These are phyloP conservation scores for Thuja plicata DNA, from an alignment of 83 land plant genomes.

Conservation along the genomic window DNA sequence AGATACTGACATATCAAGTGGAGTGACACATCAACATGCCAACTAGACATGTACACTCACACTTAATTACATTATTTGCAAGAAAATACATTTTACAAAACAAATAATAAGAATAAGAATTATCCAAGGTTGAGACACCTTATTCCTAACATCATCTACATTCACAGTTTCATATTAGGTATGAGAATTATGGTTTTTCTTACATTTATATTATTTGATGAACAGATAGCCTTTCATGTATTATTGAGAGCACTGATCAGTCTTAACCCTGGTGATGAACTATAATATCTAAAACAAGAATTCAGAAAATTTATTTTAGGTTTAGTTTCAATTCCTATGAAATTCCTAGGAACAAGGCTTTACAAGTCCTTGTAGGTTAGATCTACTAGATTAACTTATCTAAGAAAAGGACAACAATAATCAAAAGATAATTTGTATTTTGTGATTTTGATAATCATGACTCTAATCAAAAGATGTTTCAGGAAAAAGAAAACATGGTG, in stretches of 20 bases:
- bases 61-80: too few species aligned
- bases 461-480: constrained; percentile 2
- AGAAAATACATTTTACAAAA: too few species aligned
- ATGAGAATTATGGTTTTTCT: background rate
- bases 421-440: background rate
- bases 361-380: constrained; percentile 62
- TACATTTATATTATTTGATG: background rate
- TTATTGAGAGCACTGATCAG: constrained; percentile 53
- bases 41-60: too few species aligned
- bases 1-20: too few species aligned
- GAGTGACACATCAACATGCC: too few species aligned
- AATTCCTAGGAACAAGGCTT: constrained; percentile 50
- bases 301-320: constrained; percentile 59
- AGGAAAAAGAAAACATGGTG: constrained; percentile 62
- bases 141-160: too few species aligned
- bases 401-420: background rate
- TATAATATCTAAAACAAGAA: constrained; percentile 44
- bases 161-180: background rate
- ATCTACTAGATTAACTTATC: background rate
- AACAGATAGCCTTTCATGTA: constrained; percentile 64
- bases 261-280: constrained; percentile 48
- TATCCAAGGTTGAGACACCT: too few species aligned
- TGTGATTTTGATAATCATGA: background rate
- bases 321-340: constrained; percentile 55
- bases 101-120: too few species aligned